Conservation (phyloP, 2,329 filamentous ascomycete species). For the Neoascochyta sp. region DNA sequence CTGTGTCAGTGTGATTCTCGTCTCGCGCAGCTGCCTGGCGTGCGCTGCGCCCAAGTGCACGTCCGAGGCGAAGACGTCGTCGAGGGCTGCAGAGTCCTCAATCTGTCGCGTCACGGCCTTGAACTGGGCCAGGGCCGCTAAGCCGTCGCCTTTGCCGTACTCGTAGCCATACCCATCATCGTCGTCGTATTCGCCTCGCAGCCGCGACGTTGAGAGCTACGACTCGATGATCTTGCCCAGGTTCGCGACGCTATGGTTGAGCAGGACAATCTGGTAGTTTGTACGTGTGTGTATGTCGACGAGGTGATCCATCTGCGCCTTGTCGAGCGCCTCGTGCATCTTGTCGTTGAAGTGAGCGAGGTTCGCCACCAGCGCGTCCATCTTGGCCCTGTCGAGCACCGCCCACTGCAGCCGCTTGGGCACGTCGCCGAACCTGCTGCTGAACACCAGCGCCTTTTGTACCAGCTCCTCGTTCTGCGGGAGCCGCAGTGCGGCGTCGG, state of each 20-base stretch:
- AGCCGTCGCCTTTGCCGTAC: conserved; percentile 15
- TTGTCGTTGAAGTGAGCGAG: conserved; percentile 37
- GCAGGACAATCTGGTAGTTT: conserved; percentile 37
- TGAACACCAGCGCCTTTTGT: conserved; percentile 29
- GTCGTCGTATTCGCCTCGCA: too few relatives aligned
- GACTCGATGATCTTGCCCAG: conserved; percentile 35
- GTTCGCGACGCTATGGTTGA: conserved; percentile 36
- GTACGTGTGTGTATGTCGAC: conserved; percentile 31
- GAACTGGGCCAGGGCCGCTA: conserved; percentile 34
- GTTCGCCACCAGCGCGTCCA: conserved; percentile 31
- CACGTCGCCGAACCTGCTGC: conserved; percentile 21
- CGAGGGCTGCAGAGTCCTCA: conserved; percentile 16
- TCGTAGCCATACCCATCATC: too few relatives aligned
- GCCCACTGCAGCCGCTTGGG: conserved; percentile 34
- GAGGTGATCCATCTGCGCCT: conserved; percentile 27
- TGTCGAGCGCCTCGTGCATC: conserved; percentile 34
- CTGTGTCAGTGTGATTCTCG: conserved; percentile 8
- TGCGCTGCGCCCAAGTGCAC: too few relatives aligned
- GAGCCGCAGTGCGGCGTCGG: too few relatives aligned
- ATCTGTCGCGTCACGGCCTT: conserved; percentile 37
- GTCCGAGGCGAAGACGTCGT: too few relatives aligned
- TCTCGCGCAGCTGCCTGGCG: too few relatives aligned
- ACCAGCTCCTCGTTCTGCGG: conserved; percentile 23
- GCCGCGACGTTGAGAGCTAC: conserved; percentile 8
- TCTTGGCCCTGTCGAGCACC: conserved; percentile 23